phyloP scores from a whole-genome alignment of 2,329 filamentous ascomycete species.

The Cyanodermella asteris region DNA sequence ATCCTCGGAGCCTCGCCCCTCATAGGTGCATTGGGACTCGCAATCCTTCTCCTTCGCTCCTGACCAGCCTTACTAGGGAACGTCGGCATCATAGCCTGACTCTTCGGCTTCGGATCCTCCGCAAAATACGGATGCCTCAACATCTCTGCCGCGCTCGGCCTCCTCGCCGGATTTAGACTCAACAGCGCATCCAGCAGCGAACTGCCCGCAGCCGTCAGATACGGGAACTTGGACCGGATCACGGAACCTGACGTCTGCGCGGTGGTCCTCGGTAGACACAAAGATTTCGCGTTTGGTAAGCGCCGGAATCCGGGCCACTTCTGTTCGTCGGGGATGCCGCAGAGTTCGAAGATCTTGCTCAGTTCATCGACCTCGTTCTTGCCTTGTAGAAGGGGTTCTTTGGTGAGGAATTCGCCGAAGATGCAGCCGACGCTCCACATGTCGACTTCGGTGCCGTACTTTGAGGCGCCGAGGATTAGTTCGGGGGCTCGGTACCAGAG shows the following conservation, averaged over 20 bases:
- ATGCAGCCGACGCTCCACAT: constrained; percentile 96
- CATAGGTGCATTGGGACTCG: constrained; percentile 64
- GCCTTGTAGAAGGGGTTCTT: constrained; percentile 65
- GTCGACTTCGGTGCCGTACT: constrained; percentile 60
- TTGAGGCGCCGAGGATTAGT: constrained; percentile 57
- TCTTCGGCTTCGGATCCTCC: constrained; percentile 78
- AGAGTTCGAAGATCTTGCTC: constrained; percentile 68
- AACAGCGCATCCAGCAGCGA: constrained; percentile 48
- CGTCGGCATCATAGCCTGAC: constrained; percentile 81
- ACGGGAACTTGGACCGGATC: constrained; percentile 58
- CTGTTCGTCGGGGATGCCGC: constrained; percentile 63
- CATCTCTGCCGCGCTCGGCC: constrained; percentile 53
- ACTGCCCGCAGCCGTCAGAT: constrained; percentile 54
- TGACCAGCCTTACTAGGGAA: constrained; percentile 90
- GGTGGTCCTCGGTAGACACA: constrained; percentile 41
- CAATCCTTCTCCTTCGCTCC: constrained; percentile 51
- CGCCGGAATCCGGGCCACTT: constrained; percentile 72
- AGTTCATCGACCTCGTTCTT: constrained; percentile 86
- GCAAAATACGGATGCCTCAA: constrained; percentile 65
- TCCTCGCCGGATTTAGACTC: constrained; percentile 46
- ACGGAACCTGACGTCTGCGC: constrained; percentile 24
- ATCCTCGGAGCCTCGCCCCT: constrained; percentile 44
- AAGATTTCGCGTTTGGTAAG: constrained; percentile 62
- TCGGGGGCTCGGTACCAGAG: constrained; percentile 93
- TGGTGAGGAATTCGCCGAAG: constrained; percentile 72